Base-by-base conservation (phyloP, 805 yeast species). In the Cephaloascus albidus region DNA sequence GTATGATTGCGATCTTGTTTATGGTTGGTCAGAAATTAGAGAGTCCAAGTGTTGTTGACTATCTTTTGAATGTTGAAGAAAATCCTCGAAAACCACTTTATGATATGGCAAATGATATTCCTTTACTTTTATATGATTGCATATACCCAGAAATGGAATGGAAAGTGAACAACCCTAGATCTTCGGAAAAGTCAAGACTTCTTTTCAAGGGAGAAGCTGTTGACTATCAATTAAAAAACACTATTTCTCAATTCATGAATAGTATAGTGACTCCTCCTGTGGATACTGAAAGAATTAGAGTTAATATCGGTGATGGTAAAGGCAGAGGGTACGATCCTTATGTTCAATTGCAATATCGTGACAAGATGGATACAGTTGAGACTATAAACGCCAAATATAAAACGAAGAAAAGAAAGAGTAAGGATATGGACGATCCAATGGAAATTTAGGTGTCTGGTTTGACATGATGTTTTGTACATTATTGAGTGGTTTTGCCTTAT, bases 31-130 rank as follows among this genome's bases (percentile, higher is more conserved):
- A 88, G 57, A 65, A 66, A 14, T 68, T 74, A 17, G 98, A 93
- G 56, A 41, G 54, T 0, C 81, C 87, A 0, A 51, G 57, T 1
- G 57, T 87, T 0, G 65, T 93, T 2, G 56, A 58, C 10, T 70
- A 76, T 2, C 61, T 93, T 42, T 55, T 89, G 35, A 72, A 90
- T 49, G 61, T 76, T 1, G 66, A 64, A 3, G 62, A 58, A 32
- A 65, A 60, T 38, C 86, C 94, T 0, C 60, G 75, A 23, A 78
- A 81, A 46, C 98, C 98, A 1, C 61, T 71, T 3, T 93, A 83
- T 53, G 88, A 79, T 33, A 85, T 90, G 85, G 97, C 96, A 0
- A 74, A 82, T 52, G 97, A 90, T 47, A 62, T 82, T 4, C 98
- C 98, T 1, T 65, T 93, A 48, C 80, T 90, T 3, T 61, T 93